Evolutionary conservation across 2,329 filamentous ascomycete species (phyloP).

Genomic region (Diaporthe nobilis): DNA sequence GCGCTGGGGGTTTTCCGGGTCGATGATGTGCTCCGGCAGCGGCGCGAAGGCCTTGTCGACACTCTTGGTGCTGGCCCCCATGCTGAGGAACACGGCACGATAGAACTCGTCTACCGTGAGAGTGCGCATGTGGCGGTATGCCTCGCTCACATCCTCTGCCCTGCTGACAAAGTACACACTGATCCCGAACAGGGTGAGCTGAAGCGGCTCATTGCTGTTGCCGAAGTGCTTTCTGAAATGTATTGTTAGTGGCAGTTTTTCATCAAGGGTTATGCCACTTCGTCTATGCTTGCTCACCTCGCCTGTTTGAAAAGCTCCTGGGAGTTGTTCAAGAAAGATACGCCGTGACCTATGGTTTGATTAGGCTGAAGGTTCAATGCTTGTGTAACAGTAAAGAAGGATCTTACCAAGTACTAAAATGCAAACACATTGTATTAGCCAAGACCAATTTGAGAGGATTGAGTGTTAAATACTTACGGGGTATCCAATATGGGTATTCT

Average conservation of each 20-base stretch:
- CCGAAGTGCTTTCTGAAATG: neutral
- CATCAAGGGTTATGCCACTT: too few species aligned
- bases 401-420: neutral
- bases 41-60: neutral
- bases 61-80: neutral
- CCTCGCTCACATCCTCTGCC: conserved; percentile 43
- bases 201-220: conserved; percentile 44
- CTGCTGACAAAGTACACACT: conserved; percentile 47
- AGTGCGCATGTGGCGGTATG: conserved; percentile 38
- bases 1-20: neutral
- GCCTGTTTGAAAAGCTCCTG: neutral
- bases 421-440: neutral
- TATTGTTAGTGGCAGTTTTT: too few species aligned
- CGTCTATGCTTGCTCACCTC: neutral
- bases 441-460: neutral
- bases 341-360: neutral
- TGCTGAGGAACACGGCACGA: neutral
- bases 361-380: neutral
- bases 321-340: neutral
- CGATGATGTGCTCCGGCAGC: neutral
- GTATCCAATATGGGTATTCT: neutral
- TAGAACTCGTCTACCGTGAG: neutral
- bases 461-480: neutral
- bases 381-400: neutral
- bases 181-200: conserved; percentile 44